Base-by-base conservation (phyloP, 2,329 filamentous ascomycete species). In the Beauveria brongniartii region DNA sequence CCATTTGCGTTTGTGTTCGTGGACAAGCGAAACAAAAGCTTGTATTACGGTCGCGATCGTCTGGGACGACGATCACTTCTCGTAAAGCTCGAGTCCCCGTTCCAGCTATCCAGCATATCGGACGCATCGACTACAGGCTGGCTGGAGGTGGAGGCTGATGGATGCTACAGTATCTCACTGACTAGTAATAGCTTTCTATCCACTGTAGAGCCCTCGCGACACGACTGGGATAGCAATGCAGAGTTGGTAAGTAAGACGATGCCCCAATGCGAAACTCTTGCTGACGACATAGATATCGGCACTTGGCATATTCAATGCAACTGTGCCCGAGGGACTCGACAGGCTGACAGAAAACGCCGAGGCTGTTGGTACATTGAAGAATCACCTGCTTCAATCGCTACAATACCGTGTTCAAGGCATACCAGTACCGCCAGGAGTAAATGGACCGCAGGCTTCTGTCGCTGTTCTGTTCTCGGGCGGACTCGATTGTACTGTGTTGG, bases 381-480 rank as follows among this genome's bases (percentile, higher is more conserved):
- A 77, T 9, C 79, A 80, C 55, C 77, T 94, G 14, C 73, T 74
- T 9, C 77, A 81, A 56, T 90, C 90, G 5, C 73, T 95, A 7
- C 77, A 78, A 61, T 70, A 86, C 8, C 84, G 91, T 47, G 79
- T 92, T 18, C 72, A 85, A 9, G 78, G 85, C 47, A 83, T 95
- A 6, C 89, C 89, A 0, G 69, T 78, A 51, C 84, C 83, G 1
- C 83, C 80, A 12, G 67, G 63, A 47, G 72, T 68, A 6, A 65
- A 65, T 0, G 54, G 65, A 8, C 67, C 64, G 10, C 75, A 80
- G 64, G 78, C 82, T 20, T 82, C 81, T 59, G 73, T 96, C 16
- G 92, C 91, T 0, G 80, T 99, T 1, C 78, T 99, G 0, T 99
- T 97, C 72, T 99, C 94, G 0, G 94, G 94, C 2, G 94, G 94